Evolutionary conservation across 2,329 filamentous ascomycete genomes (phyloP), one percentile per base, ranked within the genome.

Genomic region (Pseudodiploospora longispora): DNA sequence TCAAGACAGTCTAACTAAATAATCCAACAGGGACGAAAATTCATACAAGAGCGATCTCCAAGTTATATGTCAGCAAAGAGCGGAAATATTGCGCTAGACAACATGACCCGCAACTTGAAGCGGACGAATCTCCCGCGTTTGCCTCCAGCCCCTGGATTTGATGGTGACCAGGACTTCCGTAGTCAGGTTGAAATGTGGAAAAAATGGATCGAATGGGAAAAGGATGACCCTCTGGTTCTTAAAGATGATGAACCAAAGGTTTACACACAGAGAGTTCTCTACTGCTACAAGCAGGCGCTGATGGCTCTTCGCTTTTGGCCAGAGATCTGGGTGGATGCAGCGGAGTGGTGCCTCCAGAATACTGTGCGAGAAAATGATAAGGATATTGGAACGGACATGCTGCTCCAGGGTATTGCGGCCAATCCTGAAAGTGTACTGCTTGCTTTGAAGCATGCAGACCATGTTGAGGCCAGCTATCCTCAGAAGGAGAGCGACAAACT

Each of bases 301-400:
- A 95, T 96, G 85, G 84, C 89, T 4, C 70, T 98, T 44, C 82
- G 90, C 41, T 98, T 97, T 65, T 93, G 91, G 79, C 90, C 93
- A 4, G 87, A 95, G 60, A 82, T 96, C 54, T 98, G 93, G 93
- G 90, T 89, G 40, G 89, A 96, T 48, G 91, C 89, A 7, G 87
- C 90, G 1, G 86, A 95, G 52, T 97, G 91, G 80, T 95, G 87
- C 63, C 89, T 89, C 57, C 77, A 84, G 43, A 89, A 93, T 55
- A 78, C 78, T 37, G 68, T 90, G 53, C 59, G 65, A 7, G 69
- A 80, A 37, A 83, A 88, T 32, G 75, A 76, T 38, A 71, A 74
- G 47, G 69, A 74, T 5, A 58, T 67, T 47, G 89, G 88, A 8
- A 79, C 84, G 27, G 80, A 87, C 7, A 87, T 97, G 55, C 71